Evolutionary conservation across 2,329 filamentous ascomycete genomes (phyloP).

Genomic region (Cladosporium halotolerans): DNA sequence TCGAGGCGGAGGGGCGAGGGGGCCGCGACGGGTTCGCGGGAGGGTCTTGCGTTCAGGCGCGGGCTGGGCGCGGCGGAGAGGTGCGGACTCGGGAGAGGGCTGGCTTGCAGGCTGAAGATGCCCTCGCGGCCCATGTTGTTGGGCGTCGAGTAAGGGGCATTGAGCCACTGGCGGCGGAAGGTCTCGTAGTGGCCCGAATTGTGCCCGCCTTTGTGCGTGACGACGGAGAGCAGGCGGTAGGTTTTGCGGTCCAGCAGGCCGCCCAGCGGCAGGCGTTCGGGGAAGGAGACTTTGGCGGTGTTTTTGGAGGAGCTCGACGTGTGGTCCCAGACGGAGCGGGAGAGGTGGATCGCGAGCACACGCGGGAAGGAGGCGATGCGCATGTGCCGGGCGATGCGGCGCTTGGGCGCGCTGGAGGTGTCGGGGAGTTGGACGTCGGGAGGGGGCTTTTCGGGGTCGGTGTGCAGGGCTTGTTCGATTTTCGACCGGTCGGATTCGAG

Average conservation of each 20-base stretch:
- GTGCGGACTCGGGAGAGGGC: conserved; percentile 37
- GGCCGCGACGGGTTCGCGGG: not conserved
- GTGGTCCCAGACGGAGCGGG: conserved; percentile 82
- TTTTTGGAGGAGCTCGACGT: conserved; percentile 76
- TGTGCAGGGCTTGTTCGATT: conserved; percentile 64
- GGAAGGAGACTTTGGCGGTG: conserved; percentile 86
- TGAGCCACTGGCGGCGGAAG: conserved; percentile 77
- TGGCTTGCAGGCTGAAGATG: conserved; percentile 58
- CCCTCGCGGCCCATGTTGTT: conserved; percentile 70
- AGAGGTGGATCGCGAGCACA: conserved; percentile 85
- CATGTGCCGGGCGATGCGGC: conserved; percentile 80
- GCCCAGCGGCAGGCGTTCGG: conserved; percentile 77
- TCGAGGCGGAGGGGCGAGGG: conserved; percentile 8
- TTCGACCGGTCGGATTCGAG: conserved; percentile 56
- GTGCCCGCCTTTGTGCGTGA: conserved; percentile 93
- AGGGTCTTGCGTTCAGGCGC: conserved; percentile 24
- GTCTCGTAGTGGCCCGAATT: conserved; percentile 97
- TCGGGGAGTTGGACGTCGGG: conserved; percentile 70
- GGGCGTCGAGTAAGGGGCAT: conserved; percentile 74
- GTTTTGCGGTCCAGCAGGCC: conserved; percentile 68
- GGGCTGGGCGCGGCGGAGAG: conserved; percentile 36
- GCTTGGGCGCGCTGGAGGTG: conserved; percentile 65
- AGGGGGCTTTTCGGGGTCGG: conserved; percentile 72
- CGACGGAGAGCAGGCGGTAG: conserved; percentile 79
- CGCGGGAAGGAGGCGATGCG: conserved; percentile 84